Percentiles rank a stretch among this genome's conserved stretches.
Conservation (phyloP, 306 rosid species). For the Sophora flavescens region DNA sequence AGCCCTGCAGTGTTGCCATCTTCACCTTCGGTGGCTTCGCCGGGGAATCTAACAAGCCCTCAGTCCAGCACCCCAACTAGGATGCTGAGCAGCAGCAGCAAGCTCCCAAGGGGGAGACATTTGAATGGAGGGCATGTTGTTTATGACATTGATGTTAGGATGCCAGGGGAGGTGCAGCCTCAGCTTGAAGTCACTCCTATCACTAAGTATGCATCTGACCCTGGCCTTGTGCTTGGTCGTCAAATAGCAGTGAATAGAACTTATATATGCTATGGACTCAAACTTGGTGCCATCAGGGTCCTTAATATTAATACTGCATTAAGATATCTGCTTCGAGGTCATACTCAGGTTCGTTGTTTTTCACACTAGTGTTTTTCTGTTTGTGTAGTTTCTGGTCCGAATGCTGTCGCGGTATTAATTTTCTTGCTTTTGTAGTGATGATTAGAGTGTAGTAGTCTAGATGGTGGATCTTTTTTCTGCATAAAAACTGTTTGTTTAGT, state of each 20-base stretch:
- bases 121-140: conserved; percentile 57
- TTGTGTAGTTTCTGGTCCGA: conserved; percentile 30
- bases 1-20: conserved; percentile 30
- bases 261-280: conserved; percentile 79
- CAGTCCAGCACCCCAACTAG: conserved; percentile 56
- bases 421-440: conserved; percentile 5
- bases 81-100: conserved; percentile 65
- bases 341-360: conserved; percentile 63
- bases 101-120: conserved; percentile 70
- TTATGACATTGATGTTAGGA: conserved; percentile 66
- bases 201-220: conserved; percentile 79
- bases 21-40: conserved; percentile 25
- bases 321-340: conserved; percentile 80
- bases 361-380: neutral
- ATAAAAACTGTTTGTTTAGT: conserved; percentile 23
- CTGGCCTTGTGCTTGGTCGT: conserved; percentile 70
- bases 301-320: conserved; percentile 74
- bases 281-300: conserved; percentile 72
- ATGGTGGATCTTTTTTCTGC: neutral
- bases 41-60: conserved; percentile 38
- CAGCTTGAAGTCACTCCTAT: conserved; percentile 84
- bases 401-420: neutral
- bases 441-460: conserved; percentile 35
- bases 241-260: conserved; percentile 80
- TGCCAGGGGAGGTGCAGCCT: conserved; percentile 73